Evolutionary conservation across 2,329 filamentous ascomycete genomes (phyloP).

Genomic region (Fusarium transvaalense): DNA sequence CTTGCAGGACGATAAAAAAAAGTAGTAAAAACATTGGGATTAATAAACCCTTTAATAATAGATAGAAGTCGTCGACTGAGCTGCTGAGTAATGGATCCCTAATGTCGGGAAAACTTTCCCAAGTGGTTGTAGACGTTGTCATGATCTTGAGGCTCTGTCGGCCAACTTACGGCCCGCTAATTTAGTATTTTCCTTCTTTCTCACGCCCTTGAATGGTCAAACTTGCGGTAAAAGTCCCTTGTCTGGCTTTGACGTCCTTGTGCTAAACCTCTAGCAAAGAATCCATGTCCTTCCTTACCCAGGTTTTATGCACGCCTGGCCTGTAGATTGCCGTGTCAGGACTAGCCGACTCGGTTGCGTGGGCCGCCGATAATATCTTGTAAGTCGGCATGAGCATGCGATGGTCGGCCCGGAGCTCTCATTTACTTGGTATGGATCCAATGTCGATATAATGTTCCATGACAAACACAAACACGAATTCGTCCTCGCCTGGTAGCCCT

Average conservation of each 20-base stretch:
- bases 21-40: neutral
- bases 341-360: constrained; percentile 35
- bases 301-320: constrained; percentile 42
- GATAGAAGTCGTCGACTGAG: neutral
- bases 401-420: constrained; percentile 22
- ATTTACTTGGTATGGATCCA: constrained; percentile 13
- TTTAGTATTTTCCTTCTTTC: neutral
- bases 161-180: constrained; percentile 6
- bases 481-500: too few species aligned
- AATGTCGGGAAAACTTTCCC: constrained; percentile 1
- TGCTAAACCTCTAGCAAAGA: constrained; percentile 8
- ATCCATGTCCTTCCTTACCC: constrained; percentile 30
- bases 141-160: constrained; percentile 9
- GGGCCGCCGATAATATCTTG: constrained; percentile 29
- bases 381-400: constrained; percentile 21
- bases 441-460: neutral
- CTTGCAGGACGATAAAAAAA: neutral
- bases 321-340: constrained; percentile 31
- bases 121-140: neutral
- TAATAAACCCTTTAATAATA: neutral
- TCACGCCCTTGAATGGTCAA: constrained; percentile 1
- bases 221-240: constrained; percentile 18
- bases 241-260: constrained; percentile 10
- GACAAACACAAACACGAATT: neutral
- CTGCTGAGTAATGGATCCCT: neutral